Evolutionary conservation across 2,329 filamentous ascomycete species (phyloP), one percentile per base, ranked within the genome.

Genomic region (Fusarium metavorans): DNA sequence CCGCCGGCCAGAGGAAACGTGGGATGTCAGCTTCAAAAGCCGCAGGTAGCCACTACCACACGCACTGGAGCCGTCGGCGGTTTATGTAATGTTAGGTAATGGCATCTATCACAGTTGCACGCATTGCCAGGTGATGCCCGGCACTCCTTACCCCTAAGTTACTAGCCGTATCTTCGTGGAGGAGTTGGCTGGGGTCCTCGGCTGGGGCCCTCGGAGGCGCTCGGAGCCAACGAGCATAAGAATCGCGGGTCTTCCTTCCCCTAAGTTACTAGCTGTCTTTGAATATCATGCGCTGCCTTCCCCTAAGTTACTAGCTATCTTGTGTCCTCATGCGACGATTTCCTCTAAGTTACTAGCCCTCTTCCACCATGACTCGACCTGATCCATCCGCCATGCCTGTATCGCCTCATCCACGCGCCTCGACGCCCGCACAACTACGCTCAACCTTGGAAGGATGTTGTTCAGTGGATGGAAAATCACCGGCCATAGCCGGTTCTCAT

Each of bases 11-110:
- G 14, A 45, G 50, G 35, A 34, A 58, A 75, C 76, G 76, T 77
- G 76, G 76, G 76, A 78, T 78, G 76, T 68, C 65, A 61, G 62
- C 68, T 35, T 71, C 54, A 54, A 63, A 62, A 77, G 64, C 71
- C 76, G 77, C 68, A 67, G 62, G 69, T 79, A 77, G 58, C 77
- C 77, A 75, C 41, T 37, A 27, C 35, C 48, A 25, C 37, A 37
- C 61, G 20, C 41, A 43, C 6, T 20, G 50, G 11, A 66, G 45
- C 59, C 48, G 59, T 58, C 57, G 62, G 65, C 50, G 41, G 52
- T 68, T 79, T 79, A 79, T 74, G 77, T 79, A 79, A 79, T 78
- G 75, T 78, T 77, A 74, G 75, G 75, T 77, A 77, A 77, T 77
- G 73, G 71, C 64, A 62, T 61, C 37, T 63, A 35, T 64, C 56